A percentile compares a stretch with the other conserved stretches of the same genome.
These are phyloP conservation scores for Paecilomyces formosus DNA, from an alignment of 2,329 filamentous ascomycete genomes.

Conservation along the genomic window DNA sequence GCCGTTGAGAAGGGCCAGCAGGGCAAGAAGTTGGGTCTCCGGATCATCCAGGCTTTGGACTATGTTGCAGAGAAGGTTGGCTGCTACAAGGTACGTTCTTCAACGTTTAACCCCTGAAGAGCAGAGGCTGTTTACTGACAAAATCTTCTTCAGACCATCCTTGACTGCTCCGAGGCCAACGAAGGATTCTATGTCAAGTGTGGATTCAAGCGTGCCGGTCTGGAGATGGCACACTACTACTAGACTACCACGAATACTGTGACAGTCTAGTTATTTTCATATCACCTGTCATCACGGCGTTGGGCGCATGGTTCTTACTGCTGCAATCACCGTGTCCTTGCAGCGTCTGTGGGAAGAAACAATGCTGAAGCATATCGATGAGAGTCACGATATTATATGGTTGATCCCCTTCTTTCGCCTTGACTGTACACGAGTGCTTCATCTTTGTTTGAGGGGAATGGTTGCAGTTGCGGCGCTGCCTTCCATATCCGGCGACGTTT, in stretches of 20 bases:
- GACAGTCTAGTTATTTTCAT: neutral
- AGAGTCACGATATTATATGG: neutral
- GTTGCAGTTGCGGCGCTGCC: neutral
- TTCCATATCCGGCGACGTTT: neutral
- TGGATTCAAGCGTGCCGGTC: constrained; percentile 81
- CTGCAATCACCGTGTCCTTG: neutral
- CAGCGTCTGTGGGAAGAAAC: neutral
- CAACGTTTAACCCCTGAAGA: constrained; percentile 1
- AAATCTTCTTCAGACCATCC: constrained; percentile 58
- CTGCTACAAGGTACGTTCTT: constrained; percentile 68
- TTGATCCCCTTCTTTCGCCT: neutral
- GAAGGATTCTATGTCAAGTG: constrained; percentile 98
- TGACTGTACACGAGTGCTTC: neutral
- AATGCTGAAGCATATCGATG: neutral
- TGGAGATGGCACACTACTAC: constrained; percentile 98
- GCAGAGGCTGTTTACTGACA: constrained; percentile 1
- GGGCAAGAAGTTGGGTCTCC: constrained; percentile 89
- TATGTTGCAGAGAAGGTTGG: constrained; percentile 79
- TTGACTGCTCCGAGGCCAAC: constrained; percentile 93
- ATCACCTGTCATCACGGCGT: neutral
- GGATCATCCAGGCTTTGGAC: constrained; percentile 90
- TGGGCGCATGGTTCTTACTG: neutral
- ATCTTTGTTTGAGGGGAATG: neutral
- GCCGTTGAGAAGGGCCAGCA: constrained; percentile 92
- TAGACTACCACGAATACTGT: constrained; percentile 11